Base-by-base conservation (phyloP, 2,329 filamentous ascomycete genomes). In the Ilyonectria destructans region DNA sequence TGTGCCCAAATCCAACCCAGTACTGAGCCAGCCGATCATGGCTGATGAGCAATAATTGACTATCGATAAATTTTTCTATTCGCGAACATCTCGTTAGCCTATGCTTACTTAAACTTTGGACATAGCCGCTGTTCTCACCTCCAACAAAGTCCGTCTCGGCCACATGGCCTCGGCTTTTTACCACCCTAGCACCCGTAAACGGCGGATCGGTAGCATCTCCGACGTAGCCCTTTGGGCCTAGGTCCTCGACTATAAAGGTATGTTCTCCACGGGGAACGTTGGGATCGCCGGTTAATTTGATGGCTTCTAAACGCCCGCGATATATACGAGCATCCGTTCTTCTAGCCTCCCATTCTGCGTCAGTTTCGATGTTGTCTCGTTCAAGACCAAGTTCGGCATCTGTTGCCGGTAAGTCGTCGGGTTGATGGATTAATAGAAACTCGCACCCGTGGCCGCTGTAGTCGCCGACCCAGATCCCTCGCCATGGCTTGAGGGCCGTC, bases 401-500 rank as follows among this genome's bases (percentile, higher is more conserved):
- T 1, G 82, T 78, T 3, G 74, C 75, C 1, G 78, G 74, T 46
- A 82, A 80, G 35, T 86, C 83, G 19, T 87, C 85, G 0, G 90
- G 90, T 77, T 99, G 96, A 73, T 94, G 85, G 52, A 98, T 84
- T 13, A 97, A 84, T 5, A 98, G 77, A 63, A 98, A 97, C 80
- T 98, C 96, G 79, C 92, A 95, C 1, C 95, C 95, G 75, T 98
- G 95, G 0, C 89, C 90, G 29, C 90, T 92, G 76, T 97, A 98
- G 78, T 98, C 95, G 1, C 95, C 95, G 17, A 95, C 92, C 93
- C 94, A 98, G 33, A 99, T 94, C 0, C 96, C 96, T 70, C 94
- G 90, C 85, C 91, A 98, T 0, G 95, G 95, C 78, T 95, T 96
- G 62, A 91, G 86, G 10, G 83, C 79, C 0, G 95, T 97, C 0